phyloP scores from a whole-genome alignment of 2,329 filamentous ascomycete genomes.

The Thelonectria discophora region DNA sequence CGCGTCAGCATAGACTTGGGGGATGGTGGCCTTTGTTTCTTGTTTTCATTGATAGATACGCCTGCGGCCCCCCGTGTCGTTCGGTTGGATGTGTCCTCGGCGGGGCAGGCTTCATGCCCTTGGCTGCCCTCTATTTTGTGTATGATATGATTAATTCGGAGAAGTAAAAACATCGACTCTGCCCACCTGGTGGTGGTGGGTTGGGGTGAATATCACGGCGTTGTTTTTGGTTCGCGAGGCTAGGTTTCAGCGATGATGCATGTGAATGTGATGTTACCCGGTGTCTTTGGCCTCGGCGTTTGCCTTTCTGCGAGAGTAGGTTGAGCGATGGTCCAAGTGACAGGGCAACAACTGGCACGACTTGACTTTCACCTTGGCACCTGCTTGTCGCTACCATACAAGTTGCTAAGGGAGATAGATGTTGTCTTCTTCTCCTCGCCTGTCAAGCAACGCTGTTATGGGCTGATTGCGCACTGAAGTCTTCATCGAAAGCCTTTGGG shows the following conservation, averaged over 20 bases:
- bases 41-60: neutral
- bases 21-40: neutral
- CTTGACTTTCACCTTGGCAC: no score
- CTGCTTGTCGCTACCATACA: no score
- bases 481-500: conserved; percentile 3
- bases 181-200: conserved; percentile 1
- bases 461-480: neutral
- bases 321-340: no score
- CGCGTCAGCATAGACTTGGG: conserved; percentile 22
- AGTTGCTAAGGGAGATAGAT: no score
- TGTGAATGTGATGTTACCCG: conserved; percentile 6
- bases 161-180: conserved; percentile 11
- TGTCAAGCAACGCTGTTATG: neutral
- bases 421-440: no score
- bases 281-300: neutral
- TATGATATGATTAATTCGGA: conserved; percentile 21
- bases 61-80: neutral
- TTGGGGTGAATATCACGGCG: conserved; percentile 18
- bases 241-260: neutral
- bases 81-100: conserved; percentile 18
- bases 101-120: neutral
- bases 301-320: neutral
- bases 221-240: conserved; percentile 1
- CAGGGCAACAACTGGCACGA: no score
- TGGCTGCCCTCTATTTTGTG: conserved; percentile 9